Percentiles rank a stretch among this genome's conserved stretches.
phyloP scores from a whole-genome alignment of 768 basidiomycete species.

The Mycena sanguinolenta region DNA sequence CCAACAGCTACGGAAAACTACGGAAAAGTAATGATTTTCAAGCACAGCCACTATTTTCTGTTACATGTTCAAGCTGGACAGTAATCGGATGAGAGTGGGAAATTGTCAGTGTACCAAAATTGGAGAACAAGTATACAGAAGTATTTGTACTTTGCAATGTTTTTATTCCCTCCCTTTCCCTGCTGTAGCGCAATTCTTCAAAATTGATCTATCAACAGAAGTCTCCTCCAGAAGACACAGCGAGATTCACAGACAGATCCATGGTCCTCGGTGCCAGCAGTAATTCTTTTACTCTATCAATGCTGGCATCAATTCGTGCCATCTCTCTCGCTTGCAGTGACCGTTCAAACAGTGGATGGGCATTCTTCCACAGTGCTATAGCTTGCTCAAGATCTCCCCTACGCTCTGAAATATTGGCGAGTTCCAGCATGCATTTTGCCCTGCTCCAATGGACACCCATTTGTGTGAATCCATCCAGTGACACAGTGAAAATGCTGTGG shows the following conservation, averaged over 20 bases:
- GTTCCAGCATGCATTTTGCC: constrained; percentile 2
- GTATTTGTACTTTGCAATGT: too few relatives aligned
- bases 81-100: too few relatives aligned
- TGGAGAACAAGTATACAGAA: too few relatives aligned
- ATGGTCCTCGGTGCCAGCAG: background rate
- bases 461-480: constrained; percentile 11
- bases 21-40: too few relatives aligned
- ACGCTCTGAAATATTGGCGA: background rate
- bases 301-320: background rate
- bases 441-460: constrained; percentile 12
- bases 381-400: background rate
- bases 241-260: background rate
- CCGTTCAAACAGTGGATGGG: background rate
- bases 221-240: background rate
- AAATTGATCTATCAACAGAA: background rate
- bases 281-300: background rate
- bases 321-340: constrained; percentile 1
- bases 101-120: too few relatives aligned
- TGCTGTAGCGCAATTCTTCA: background rate
- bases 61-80: too few relatives aligned
- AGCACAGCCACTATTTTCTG: too few relatives aligned
- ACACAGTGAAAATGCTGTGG: background rate
- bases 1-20: too few relatives aligned
- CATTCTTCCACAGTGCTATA: background rate
- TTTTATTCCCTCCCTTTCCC: background rate